Conservation (phyloP, 2,329 filamentous ascomycete genomes). For the Neofusicoccum kwambonambiense region DNA sequence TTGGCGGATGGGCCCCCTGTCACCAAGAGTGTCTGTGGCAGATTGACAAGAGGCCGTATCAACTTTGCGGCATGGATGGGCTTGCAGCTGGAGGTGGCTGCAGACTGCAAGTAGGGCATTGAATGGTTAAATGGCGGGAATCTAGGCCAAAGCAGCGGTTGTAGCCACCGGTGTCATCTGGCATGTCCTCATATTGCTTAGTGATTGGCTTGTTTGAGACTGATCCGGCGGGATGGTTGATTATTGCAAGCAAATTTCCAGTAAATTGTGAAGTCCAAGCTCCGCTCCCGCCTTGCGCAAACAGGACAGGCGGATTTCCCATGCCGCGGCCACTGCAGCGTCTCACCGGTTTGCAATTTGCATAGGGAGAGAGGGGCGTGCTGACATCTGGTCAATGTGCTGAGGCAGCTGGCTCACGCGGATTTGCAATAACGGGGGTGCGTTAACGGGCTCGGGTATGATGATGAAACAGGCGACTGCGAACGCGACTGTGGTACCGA, state of each 20-base stretch:
- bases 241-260: constrained; percentile 13
- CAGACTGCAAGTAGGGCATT: not conserved
- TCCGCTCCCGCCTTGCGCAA: not conserved
- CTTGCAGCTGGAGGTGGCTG: not conserved
- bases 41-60: not conserved
- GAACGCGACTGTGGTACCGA: not conserved
- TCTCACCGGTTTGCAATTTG: not conserved
- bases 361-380: not conserved
- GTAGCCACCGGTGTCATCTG: not conserved
- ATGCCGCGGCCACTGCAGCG: not conserved
- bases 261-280: constrained; percentile 11
- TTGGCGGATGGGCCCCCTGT: not conserved
- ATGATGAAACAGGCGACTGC: constrained; percentile 8
- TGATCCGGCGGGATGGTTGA: constrained; percentile 2
- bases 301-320: not conserved
- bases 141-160: not conserved
- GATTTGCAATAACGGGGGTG: not conserved
- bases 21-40: not conserved
- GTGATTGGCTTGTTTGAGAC: constrained; percentile 3
- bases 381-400: not conserved
- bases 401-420: not conserved
- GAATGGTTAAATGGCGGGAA: not conserved
- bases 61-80: no score
- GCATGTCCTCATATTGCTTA: not conserved
- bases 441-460: not conserved